Percentiles rank a stretch among this genome's conserved stretches.
Evolutionary conservation across 768 basidiomycete species (phyloP).

Genomic region (Mycena alexandri): DNA sequence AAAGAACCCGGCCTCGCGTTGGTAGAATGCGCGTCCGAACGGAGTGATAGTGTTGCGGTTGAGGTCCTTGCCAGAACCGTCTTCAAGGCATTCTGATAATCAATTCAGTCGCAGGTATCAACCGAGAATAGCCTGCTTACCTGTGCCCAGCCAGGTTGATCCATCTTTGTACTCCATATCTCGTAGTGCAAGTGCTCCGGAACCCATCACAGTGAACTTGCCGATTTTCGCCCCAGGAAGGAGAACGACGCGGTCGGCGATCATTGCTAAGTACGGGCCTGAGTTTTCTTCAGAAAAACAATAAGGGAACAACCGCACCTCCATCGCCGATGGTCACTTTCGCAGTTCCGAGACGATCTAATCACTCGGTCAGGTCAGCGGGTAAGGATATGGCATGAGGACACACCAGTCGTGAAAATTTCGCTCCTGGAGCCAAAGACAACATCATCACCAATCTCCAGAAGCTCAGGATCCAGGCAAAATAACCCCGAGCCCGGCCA

Average conservation of each 20-base stretch:
- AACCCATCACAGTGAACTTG: conserved; percentile 56
- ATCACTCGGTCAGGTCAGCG: too few species aligned
- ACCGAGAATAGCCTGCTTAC: conserved; percentile 38
- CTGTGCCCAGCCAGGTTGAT: conserved; percentile 52
- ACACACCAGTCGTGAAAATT: conserved; percentile 50
- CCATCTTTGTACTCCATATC: conserved; percentile 53
- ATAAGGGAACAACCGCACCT: conserved; percentile 22
- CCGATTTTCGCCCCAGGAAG: conserved; percentile 57
- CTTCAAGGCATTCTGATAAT: conserved; percentile 28
- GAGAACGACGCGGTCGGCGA: conserved; percentile 62
- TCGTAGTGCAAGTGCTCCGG: conserved; percentile 57
- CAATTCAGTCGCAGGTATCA: too few species aligned
- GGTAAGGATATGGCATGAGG: too few species aligned
- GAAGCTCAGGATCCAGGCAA: conserved; percentile 60
- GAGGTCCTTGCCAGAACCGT: conserved; percentile 36
- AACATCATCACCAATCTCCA: conserved; percentile 63
- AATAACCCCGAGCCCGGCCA: conserved; percentile 62
- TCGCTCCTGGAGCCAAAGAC: conserved; percentile 61
- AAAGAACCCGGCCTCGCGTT: conserved; percentile 52
- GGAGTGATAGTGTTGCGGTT: conserved; percentile 51
- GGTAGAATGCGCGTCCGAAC: conserved; percentile 59
- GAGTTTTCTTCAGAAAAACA: neutral
- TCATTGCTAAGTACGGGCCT: conserved; percentile 51
- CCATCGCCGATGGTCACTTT: conserved; percentile 22
- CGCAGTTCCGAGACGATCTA: conserved; percentile 13